Percentiles rank a stretch among this genome's conserved stretches.
phyloP scores from a whole-genome alignment of 805 yeast species.

The Candida chilensis region DNA sequence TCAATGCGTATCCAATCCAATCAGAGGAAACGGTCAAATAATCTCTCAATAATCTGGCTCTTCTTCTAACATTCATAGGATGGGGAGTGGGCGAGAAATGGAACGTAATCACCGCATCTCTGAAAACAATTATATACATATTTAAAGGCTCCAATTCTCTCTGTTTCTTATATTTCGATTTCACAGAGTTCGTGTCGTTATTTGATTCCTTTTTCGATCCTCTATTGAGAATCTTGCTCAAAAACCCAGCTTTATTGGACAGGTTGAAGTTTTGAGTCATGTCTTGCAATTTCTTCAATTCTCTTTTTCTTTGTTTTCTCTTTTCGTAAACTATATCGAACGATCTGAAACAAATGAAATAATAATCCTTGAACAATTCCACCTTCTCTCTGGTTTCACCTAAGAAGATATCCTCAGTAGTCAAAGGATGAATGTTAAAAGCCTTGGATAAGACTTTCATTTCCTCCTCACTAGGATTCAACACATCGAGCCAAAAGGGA shows the following conservation, averaged over 20 bases:
- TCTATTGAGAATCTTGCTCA: neutral
- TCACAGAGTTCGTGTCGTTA: neutral
- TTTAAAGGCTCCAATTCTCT: constrained; percentile 80
- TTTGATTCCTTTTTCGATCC: neutral
- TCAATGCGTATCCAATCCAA: constrained; percentile 94
- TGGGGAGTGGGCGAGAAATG: constrained; percentile 95
- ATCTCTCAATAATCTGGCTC: constrained; percentile 82
- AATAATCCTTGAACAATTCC: constrained; percentile 81
- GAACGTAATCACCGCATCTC: constrained; percentile 85
- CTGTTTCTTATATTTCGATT: constrained; percentile 5
- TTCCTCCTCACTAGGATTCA: constrained; percentile 90
- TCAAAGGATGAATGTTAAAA: constrained; percentile 94
- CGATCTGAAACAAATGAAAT: constrained; percentile 80
- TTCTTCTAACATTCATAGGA: constrained; percentile 88
- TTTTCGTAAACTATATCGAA: constrained; percentile 65
- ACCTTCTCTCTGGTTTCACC: constrained; percentile 97
- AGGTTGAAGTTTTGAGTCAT: neutral
- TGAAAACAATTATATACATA: constrained; percentile 87
- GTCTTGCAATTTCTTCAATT: constrained; percentile 20
- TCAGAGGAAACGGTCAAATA: constrained; percentile 87
- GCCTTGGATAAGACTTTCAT: constrained; percentile 90
- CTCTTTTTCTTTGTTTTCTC: constrained; percentile 39
- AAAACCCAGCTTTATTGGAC: constrained; percentile 1
- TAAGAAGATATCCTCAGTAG: constrained; percentile 94
- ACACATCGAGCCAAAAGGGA: constrained; percentile 82